phyloP scores from a whole-genome alignment of 352 stramenopile genomes.

The Blastocystis sp. region DNA sequence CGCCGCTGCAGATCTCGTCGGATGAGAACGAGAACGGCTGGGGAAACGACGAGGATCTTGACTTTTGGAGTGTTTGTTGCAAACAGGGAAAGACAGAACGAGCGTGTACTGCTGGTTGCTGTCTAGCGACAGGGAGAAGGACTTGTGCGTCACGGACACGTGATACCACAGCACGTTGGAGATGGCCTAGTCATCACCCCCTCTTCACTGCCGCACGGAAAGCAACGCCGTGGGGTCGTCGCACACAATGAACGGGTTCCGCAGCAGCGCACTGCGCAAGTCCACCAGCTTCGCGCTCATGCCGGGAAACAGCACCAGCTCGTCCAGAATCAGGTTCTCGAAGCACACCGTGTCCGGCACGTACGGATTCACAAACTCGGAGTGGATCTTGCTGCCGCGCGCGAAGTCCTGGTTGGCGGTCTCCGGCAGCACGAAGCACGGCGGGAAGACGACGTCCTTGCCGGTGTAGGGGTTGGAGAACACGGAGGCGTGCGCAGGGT shows the following conservation, averaged over 20 bases:
- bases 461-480: slow-evolving; percentile 30
- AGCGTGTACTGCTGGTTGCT: slow-evolving; percentile 1
- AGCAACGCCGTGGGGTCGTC: slow-evolving; percentile 16
- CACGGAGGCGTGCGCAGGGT: not conserved
- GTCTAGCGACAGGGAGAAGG: slow-evolving; percentile 10
- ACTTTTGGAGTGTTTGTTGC: slow-evolving; percentile 61
- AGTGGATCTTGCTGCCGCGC: slow-evolving; percentile 26
- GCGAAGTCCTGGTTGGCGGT: slow-evolving; percentile 41
- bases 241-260: slow-evolving; percentile 24
- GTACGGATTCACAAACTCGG: not conserved
- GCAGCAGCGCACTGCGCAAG: not conserved
- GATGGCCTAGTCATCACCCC: slow-evolving; percentile 14
- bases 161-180: slow-evolving; percentile 31
- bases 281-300: not conserved
- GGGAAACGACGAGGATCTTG: slow-evolving; percentile 52
- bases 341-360: slow-evolving; percentile 37
- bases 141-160: not conserved
- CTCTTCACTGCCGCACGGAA: not conserved
- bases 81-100: not conserved
- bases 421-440: slow-evolving; percentile 27
- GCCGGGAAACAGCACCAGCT: slow-evolving; percentile 10
- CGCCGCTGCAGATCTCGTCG: not conserved
- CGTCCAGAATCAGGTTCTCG: slow-evolving; percentile 41
- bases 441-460: slow-evolving; percentile 6
- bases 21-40: not conserved